These are phyloP conservation scores for Favolaschia claudopus DNA, from an alignment of 768 basidiomycete species.

Conservation along the genomic window DNA sequence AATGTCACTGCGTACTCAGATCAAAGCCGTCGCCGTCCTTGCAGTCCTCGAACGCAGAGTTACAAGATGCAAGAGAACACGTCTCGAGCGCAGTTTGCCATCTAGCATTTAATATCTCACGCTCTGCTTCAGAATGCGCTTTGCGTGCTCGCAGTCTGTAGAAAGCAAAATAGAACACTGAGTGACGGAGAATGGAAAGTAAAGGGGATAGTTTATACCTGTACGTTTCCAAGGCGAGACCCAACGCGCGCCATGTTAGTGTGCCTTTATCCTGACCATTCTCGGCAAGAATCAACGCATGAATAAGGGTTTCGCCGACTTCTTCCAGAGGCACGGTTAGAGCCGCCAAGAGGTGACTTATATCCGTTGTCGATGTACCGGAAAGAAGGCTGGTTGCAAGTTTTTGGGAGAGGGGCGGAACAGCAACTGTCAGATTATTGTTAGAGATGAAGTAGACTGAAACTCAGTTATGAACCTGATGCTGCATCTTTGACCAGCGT, in stretches of 20 bases:
- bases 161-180: not conserved
- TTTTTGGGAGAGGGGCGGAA: not conserved
- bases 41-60: slow-evolving; percentile 73
- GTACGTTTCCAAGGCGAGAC: slow-evolving; percentile 57
- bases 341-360: slow-evolving; percentile 61
- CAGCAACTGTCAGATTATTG: not conserved
- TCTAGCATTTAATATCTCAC: slow-evolving; percentile 50
- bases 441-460: slow-evolving; percentile 34
- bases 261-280: slow-evolving; percentile 49
- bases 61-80: slow-evolving; percentile 66
- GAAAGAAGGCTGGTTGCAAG: slow-evolving; percentile 53
- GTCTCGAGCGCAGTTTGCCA: slow-evolving; percentile 73
- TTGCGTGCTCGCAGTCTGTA: slow-evolving; percentile 22
- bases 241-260: slow-evolving; percentile 53
- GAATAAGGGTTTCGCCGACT: slow-evolving; percentile 55
- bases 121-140: slow-evolving; percentile 39
- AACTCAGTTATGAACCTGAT: slow-evolving; percentile 25
- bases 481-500: slow-evolving; percentile 26
- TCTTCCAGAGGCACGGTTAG: slow-evolving; percentile 48
- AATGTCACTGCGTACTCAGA: slow-evolving; percentile 52
- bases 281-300: slow-evolving; percentile 53
- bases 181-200: slow-evolving; percentile 45
- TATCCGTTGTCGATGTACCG: slow-evolving; percentile 62
- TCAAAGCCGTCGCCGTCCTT: slow-evolving; percentile 68
- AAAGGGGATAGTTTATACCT: slow-evolving; percentile 41